Evolutionary conservation across 2,329 filamentous ascomycete genomes (phyloP).

Genomic region (Verruconis gallopava): DNA sequence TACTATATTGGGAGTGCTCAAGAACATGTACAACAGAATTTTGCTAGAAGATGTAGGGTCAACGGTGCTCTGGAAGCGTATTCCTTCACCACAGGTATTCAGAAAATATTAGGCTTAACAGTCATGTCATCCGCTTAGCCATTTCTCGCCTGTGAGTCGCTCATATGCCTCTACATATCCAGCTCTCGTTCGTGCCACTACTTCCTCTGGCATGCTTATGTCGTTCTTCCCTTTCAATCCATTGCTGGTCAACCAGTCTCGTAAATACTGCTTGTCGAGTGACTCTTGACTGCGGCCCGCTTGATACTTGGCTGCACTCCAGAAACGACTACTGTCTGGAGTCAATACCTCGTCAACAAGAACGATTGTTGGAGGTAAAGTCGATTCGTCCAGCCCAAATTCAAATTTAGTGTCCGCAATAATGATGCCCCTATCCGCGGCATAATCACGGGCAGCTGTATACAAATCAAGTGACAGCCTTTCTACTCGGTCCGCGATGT

Average conservation of each 20-base stretch:
- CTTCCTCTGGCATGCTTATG: constrained; percentile 58
- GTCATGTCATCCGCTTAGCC: constrained; percentile 15
- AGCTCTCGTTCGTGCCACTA: constrained; percentile 52
- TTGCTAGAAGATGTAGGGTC: no score
- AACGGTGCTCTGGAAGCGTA: no score
- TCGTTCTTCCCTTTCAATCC: constrained; percentile 64
- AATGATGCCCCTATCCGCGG: constrained; percentile 54
- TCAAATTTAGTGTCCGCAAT: constrained; percentile 70
- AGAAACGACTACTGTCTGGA: constrained; percentile 66
- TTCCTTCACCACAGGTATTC: no score
- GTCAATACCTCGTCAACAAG: constrained; percentile 78
- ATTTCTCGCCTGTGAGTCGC: constrained; percentile 48
- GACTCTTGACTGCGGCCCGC: constrained; percentile 64
- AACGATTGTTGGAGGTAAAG: constrained; percentile 44
- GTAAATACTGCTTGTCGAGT: constrained; percentile 66
- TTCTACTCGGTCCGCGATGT: constrained; percentile 52
- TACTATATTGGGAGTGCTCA: no score
- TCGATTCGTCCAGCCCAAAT: constrained; percentile 55
- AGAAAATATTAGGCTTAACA: no score
- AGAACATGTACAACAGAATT: no score
- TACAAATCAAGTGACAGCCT: constrained; percentile 53
- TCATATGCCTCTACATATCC: constrained; percentile 69
- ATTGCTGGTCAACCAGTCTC: constrained; percentile 65
- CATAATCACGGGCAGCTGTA: constrained; percentile 44
- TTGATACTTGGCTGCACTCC: constrained; percentile 61